These are phyloP conservation scores for Penicillium bialowiezense DNA, from an alignment of 495 filamentous ascomycete genomes.

Conservation along the genomic window DNA sequence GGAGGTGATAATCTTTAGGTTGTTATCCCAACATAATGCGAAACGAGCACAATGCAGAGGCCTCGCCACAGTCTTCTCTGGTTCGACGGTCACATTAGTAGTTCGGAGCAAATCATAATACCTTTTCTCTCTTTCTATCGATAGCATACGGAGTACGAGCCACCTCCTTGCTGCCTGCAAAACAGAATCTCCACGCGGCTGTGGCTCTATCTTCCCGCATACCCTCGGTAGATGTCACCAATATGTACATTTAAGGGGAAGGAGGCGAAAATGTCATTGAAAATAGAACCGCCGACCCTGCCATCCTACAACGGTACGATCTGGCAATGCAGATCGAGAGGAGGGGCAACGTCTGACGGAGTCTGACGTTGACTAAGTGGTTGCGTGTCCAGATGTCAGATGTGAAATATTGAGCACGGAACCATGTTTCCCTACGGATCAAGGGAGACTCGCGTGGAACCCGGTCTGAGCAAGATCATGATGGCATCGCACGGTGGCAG, in stretches of 20 bases:
- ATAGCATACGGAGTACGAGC: conserved; percentile 9
- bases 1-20: background rate
- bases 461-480: background rate
- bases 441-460: background rate
- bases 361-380: too few relatives aligned
- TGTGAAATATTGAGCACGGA: too few relatives aligned
- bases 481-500: background rate
- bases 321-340: background rate
- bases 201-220: background rate
- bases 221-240: background rate
- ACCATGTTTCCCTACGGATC: too few relatives aligned
- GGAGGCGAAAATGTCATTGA: background rate
- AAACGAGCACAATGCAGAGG: background rate
- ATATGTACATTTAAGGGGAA: conserved; percentile 1
- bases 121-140: background rate
- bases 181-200: conserved; percentile 10
- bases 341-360: conserved; percentile 1
- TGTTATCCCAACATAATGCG: background rate
- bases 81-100: conserved; percentile 8
- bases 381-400: too few relatives aligned
- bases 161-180: conserved; percentile 9
- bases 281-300: background rate
- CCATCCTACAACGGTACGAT: background rate
- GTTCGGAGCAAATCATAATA: background rate
- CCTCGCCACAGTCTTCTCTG: background rate